These are phyloP conservation scores for Cylindrodendrum hubeiense DNA, from an alignment of 2,329 filamentous ascomycete genomes.

Conservation along the genomic window DNA sequence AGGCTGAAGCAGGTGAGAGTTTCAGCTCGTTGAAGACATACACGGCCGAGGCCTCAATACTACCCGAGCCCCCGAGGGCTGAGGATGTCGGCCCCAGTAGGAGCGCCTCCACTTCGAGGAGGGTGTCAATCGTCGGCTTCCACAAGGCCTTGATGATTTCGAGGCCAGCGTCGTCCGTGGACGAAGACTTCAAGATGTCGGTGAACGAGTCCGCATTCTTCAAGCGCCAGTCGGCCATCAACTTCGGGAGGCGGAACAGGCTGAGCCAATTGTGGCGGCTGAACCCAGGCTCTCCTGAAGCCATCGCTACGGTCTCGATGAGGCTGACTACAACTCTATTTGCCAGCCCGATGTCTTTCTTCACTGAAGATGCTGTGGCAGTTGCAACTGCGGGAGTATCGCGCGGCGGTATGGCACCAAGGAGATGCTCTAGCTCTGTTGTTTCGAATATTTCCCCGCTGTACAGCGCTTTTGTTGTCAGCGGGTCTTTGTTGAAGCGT, in stretches of 20 bases:
- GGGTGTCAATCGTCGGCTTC: conserved; percentile 46
- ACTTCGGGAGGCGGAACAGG: conserved; percentile 19
- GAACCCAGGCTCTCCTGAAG: conserved; percentile 30
- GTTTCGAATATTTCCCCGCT: conserved; percentile 12
- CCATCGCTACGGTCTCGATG: conserved; percentile 28
- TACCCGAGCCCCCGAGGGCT: not conserved
- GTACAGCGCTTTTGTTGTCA: conserved; percentile 33
- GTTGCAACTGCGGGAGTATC: conserved; percentile 11
- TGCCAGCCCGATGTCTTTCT: conserved; percentile 18
- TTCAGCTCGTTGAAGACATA: conserved; percentile 28
- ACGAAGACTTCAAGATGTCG: conserved; percentile 4
- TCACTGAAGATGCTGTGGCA: conserved; percentile 10
- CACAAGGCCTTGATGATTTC: conserved; percentile 39
- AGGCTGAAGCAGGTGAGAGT: conserved; percentile 1
- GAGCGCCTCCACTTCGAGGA: conserved; percentile 42
- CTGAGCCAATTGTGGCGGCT: conserved; percentile 16
- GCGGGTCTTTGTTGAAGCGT: conserved; percentile 46
- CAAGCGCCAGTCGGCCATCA: conserved; percentile 18
- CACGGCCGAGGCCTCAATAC: conserved; percentile 10
- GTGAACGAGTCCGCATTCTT: conserved; percentile 9
- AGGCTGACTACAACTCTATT: conserved; percentile 33
- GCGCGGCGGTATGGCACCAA: conserved; percentile 30
- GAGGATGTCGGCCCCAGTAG: conserved; percentile 20
- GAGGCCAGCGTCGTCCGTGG: not conserved
- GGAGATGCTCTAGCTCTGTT: conserved; percentile 33